Percentiles rank a stretch among this genome's conserved stretches.
Conservation (phyloP, 1,139 yeast species). For the Debaryomyces sp. region DNA sequence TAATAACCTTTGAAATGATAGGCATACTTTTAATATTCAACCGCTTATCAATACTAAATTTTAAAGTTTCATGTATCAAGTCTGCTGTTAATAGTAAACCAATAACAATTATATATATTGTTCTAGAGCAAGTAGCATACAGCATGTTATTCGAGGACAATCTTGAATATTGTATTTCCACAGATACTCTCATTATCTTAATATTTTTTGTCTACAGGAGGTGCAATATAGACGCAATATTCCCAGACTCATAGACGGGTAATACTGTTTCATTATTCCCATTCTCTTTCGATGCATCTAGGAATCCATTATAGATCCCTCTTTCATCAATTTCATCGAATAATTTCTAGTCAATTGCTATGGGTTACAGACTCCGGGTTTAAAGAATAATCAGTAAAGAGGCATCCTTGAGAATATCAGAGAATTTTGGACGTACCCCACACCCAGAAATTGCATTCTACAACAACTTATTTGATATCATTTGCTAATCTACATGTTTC, state of each 20-base stretch:
- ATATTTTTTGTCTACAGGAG: slow-evolving; percentile 16
- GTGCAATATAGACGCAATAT: slow-evolving; percentile 38
- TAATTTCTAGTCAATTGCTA: too few species aligned
- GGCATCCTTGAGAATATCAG: too few species aligned
- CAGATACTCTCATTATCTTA: slow-evolving; percentile 9
- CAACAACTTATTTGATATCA: too few species aligned
- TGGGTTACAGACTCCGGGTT: too few species aligned
- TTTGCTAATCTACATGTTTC: too few species aligned
- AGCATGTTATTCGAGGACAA: background rate
- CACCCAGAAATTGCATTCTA: too few species aligned
- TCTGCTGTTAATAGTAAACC: slow-evolving; percentile 21
- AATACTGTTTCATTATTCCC: slow-evolving; percentile 13
- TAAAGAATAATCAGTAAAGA: too few species aligned
- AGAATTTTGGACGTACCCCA: too few species aligned
- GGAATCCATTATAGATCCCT: background rate
- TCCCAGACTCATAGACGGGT: slow-evolving; percentile 26
- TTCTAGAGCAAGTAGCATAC: background rate
- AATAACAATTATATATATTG: slow-evolving; percentile 18
- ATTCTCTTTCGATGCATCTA: background rate
- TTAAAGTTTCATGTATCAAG: slow-evolving; percentile 30
- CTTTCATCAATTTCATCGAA: background rate
- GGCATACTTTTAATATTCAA: slow-evolving; percentile 31
- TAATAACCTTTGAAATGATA: slow-evolving; percentile 33
- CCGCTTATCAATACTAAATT: slow-evolving; percentile 29
- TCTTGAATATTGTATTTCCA: slow-evolving; percentile 14